These are phyloP conservation scores for Teunomyces lycoperdinae DNA, from an alignment of 805 yeast genomes.

Conservation along the genomic window DNA sequence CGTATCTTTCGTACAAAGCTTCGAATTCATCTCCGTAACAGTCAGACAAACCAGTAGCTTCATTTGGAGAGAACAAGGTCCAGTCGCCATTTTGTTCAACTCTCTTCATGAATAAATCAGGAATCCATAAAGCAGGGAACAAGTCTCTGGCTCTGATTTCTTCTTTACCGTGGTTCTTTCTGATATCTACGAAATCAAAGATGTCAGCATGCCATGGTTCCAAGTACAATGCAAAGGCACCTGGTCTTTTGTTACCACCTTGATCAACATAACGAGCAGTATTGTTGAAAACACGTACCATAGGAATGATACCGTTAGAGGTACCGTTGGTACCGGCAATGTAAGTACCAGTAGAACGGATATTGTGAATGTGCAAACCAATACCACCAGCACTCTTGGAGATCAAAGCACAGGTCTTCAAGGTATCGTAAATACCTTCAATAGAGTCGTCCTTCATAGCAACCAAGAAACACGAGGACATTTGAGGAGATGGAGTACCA, in stretches of 20 bases:
- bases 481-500: constrained; percentile 58
- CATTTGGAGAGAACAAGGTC: constrained; percentile 60
- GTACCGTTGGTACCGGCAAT: constrained; percentile 64
- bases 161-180: constrained; percentile 64
- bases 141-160: constrained; percentile 62
- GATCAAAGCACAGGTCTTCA: constrained; percentile 59
- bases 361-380: constrained; percentile 59
- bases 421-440: constrained; percentile 60
- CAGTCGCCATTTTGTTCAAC: constrained; percentile 55
- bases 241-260: constrained; percentile 66
- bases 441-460: constrained; percentile 65
- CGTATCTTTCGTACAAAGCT: constrained; percentile 50
- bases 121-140: constrained; percentile 63
- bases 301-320: constrained; percentile 60
- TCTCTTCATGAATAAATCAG: constrained; percentile 60
- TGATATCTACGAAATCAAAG: constrained; percentile 55
- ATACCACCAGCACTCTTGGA: constrained; percentile 65
- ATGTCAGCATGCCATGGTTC: constrained; percentile 67
- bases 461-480: constrained; percentile 62
- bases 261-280: constrained; percentile 65
- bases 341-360: constrained; percentile 57
- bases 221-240: constrained; percentile 58
- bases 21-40: constrained; percentile 56
- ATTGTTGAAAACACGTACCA: constrained; percentile 61
- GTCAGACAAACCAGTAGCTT: constrained; percentile 56